phyloP scores from a whole-genome alignment of 352 stramenopile species.

The Pythium sukuiense region DNA sequence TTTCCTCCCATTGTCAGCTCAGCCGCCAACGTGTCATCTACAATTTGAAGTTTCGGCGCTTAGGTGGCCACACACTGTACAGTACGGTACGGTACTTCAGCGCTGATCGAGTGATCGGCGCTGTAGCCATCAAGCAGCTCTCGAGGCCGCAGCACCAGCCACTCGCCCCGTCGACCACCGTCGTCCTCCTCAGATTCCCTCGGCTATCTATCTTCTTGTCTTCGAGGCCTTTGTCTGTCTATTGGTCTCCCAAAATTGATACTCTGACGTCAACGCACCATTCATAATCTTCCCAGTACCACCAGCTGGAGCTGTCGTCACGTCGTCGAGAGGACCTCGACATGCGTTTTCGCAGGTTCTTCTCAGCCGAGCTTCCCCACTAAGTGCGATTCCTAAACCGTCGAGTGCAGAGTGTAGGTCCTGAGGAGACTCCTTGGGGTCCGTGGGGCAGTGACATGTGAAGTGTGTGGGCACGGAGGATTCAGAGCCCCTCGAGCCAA shows the following conservation, averaged over 20 bases:
- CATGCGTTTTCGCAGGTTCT: constrained; percentile 23
- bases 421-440: constrained; percentile 2
- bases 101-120: too few species aligned
- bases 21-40: constrained; percentile 6
- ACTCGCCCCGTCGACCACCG: not conserved
- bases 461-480: constrained; percentile 17
- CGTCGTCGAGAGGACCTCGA: constrained; percentile 4
- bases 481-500: not conserved
- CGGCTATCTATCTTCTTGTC: not conserved
- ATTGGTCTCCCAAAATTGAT: constrained; percentile 23
- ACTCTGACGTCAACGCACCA: constrained; percentile 5
- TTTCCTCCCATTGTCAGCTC: not conserved
- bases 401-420: constrained; percentile 7
- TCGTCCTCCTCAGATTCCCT: constrained; percentile 8
- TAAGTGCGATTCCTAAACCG: constrained; percentile 27
- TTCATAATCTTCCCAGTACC: not conserved
- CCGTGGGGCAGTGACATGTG: constrained; percentile 28
- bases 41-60: not conserved
- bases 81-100: too few species aligned
- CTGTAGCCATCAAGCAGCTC: constrained; percentile 3
- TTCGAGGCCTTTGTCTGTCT: constrained; percentile 18
- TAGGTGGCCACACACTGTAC: not conserved
- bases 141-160: not conserved
- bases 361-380: constrained; percentile 19
- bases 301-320: not conserved